A percentile compares a stretch with the other conserved stretches of the same genome.
Evolutionary conservation across 2,329 filamentous ascomycete genomes (phyloP).

Genomic region (Lojkania enalia): DNA sequence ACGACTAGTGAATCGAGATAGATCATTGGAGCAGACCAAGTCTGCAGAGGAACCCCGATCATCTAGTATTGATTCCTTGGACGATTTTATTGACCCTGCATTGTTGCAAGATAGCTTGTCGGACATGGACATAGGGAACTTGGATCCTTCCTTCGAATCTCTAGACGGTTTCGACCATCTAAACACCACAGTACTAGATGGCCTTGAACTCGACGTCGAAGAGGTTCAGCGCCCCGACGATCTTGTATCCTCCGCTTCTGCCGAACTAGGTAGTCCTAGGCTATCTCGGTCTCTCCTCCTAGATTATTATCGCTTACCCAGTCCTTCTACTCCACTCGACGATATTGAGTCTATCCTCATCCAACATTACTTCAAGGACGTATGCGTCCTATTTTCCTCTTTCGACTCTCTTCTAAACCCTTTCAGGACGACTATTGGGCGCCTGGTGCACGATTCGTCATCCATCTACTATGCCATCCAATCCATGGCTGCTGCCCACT

Average conservation of each 20-base stretch:
- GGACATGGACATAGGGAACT: constrained; percentile 23
- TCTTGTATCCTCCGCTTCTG: constrained; percentile 10
- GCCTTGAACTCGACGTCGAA: constrained; percentile 25
- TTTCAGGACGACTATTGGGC: constrained; percentile 61
- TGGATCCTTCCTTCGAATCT: constrained; percentile 30
- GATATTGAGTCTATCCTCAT: constrained; percentile 61
- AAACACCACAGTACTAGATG: constrained; percentile 20
- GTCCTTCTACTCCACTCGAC: constrained; percentile 36
- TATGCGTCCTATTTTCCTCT: constrained; percentile 64
- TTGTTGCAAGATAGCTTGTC: constrained; percentile 31
- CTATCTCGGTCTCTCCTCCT: constrained; percentile 45
- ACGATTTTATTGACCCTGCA: constrained; percentile 25
- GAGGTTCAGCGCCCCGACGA: constrained; percentile 24
- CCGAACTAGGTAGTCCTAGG: constrained; percentile 28
- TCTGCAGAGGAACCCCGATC: constrained; percentile 23
- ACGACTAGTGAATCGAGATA: constrained; percentile 20
- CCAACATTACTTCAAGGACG: constrained; percentile 67
- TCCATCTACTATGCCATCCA: constrained; percentile 65
- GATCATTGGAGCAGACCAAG: constrained; percentile 29
- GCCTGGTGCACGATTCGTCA: constrained; percentile 61
- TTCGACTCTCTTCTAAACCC: constrained; percentile 66
- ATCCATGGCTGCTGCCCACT: constrained; percentile 65
- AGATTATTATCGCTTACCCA: constrained; percentile 42
- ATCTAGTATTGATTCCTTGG: constrained; percentile 28
- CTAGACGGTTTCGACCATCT: constrained; percentile 34